phyloP scores from a whole-genome alignment of 2,329 filamentous ascomycete genomes.

The Trichoderma afroharzianum region DNA sequence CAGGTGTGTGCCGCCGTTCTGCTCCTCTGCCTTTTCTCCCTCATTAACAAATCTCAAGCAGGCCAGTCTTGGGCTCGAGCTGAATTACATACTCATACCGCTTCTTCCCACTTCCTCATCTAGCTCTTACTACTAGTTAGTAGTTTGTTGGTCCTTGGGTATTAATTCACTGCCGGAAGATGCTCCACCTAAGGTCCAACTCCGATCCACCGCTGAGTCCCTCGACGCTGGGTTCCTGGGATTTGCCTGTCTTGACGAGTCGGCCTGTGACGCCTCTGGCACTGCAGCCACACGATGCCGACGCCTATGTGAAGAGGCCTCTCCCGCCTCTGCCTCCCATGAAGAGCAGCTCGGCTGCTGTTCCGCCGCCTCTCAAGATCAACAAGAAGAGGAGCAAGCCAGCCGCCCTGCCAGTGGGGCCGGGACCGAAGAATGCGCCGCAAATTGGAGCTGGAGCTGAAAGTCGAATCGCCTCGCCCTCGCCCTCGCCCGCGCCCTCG shows the following conservation, averaged over 20 bases:
- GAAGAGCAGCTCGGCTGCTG: background rate
- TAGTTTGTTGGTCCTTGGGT: background rate
- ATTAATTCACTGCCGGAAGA: background rate
- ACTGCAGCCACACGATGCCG: background rate
- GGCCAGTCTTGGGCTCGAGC: background rate
- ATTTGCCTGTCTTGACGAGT: background rate
- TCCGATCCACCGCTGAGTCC: constrained; percentile 6
- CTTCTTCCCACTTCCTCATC: background rate
- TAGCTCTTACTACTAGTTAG: background rate
- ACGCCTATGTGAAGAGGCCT: background rate
- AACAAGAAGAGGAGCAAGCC: constrained; percentile 7
- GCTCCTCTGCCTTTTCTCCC: background rate
- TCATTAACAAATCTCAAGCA: constrained; percentile 3
- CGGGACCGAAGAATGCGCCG: background rate
- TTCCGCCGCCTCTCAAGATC: constrained; percentile 17
- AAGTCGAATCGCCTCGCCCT: constrained; percentile 3
- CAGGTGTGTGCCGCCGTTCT: constrained; percentile 2
- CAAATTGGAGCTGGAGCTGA: background rate
- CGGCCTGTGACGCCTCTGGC: background rate
- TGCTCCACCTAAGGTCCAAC: constrained; percentile 4
- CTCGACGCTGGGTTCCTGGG: background rate
- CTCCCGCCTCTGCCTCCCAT: constrained; percentile 7
- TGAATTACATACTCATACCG: background rate
- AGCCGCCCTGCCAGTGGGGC: background rate
- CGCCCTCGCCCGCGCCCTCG: constrained; percentile 16